These are phyloP conservation scores for Trichoderma sp. DNA, from an alignment of 2,329 filamentous ascomycete genomes.

Conservation along the genomic window DNA sequence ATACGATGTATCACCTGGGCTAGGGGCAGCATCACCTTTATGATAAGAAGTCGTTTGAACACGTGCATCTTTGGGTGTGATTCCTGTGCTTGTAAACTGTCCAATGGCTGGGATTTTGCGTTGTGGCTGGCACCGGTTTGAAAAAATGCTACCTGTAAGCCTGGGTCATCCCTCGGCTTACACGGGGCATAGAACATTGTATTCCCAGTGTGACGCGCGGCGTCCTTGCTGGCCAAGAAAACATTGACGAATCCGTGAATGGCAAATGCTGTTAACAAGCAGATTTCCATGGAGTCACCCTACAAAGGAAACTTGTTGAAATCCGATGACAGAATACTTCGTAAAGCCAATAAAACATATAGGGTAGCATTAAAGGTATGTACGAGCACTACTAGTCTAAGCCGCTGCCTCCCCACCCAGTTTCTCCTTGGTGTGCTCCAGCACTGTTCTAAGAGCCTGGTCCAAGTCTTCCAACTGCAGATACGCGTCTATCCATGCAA, in stretches of 20 bases:
- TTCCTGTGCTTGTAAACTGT: background rate
- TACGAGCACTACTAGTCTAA: background rate
- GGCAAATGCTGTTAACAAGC: background rate
- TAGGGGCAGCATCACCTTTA: background rate
- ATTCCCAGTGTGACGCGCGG: background rate
- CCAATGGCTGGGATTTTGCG: background rate
- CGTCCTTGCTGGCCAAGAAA: background rate
- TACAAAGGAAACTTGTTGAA: background rate
- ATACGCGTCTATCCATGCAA: conserved; percentile 53
- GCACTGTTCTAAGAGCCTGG: conserved; percentile 51
- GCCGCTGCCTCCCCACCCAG: conserved; percentile 16
- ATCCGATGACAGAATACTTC: background rate
- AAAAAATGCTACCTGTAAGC: background rate
- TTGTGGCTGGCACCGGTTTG: background rate
- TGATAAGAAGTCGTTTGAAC: background rate
- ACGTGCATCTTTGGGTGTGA: background rate
- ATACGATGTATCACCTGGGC: conserved; percentile 4
- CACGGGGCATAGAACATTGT: background rate
- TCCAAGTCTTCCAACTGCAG: conserved; percentile 51
- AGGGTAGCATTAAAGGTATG: background rate
- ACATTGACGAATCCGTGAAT: background rate
- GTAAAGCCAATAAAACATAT: background rate
- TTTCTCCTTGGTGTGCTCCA: conserved; percentile 49
- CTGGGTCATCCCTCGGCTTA: background rate
- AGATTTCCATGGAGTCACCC: background rate